phyloP scores from a whole-genome alignment of 2,329 filamentous ascomycete genomes.

The Aspergillus calidoustus region DNA sequence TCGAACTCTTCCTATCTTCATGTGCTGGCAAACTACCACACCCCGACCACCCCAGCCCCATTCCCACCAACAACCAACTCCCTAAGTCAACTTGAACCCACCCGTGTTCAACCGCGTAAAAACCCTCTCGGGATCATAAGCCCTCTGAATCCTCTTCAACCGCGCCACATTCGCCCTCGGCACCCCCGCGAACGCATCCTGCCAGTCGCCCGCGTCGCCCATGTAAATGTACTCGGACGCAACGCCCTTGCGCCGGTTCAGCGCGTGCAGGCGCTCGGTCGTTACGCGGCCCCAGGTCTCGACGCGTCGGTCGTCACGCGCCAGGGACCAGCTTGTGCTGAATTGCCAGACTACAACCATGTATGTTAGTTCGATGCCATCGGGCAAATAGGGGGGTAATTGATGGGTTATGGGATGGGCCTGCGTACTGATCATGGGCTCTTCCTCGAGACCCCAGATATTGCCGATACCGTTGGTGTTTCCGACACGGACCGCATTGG shows the following conservation, averaged over 20 bases:
- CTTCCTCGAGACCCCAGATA: slow-evolving; percentile 40
- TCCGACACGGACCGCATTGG: slow-evolving; percentile 34
- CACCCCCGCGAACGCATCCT: slow-evolving; percentile 42
- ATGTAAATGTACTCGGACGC: slow-evolving; percentile 44
- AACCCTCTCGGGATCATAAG: slow-evolving; percentile 38
- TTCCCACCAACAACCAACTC: no score
- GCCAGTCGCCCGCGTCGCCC: slow-evolving; percentile 44
- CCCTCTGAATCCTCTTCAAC: slow-evolving; percentile 34
- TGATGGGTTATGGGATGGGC: no score
- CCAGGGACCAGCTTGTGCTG: slow-evolving; percentile 43
- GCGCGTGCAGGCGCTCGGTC: slow-evolving; percentile 34
- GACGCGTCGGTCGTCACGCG: slow-evolving; percentile 43
- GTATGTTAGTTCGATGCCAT: no score
- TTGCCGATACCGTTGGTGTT: slow-evolving; percentile 46
- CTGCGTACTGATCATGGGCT: slow-evolving; percentile 38
- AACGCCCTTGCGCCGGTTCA: slow-evolving; percentile 37
- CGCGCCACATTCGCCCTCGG: slow-evolving; percentile 39
- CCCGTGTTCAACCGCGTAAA: slow-evolving; percentile 44
- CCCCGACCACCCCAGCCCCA: no score
- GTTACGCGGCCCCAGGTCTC: slow-evolving; percentile 35
- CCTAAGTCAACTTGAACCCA: slow-evolving; percentile 34
- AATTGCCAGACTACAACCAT: slow-evolving; percentile 43
- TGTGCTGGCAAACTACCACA: no score
- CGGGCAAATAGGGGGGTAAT: no score
- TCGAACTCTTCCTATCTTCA: no score